Evolutionary conservation across 2,329 filamentous ascomycete genomes (phyloP).

Genomic region (Colletotrichum somersetense): DNA sequence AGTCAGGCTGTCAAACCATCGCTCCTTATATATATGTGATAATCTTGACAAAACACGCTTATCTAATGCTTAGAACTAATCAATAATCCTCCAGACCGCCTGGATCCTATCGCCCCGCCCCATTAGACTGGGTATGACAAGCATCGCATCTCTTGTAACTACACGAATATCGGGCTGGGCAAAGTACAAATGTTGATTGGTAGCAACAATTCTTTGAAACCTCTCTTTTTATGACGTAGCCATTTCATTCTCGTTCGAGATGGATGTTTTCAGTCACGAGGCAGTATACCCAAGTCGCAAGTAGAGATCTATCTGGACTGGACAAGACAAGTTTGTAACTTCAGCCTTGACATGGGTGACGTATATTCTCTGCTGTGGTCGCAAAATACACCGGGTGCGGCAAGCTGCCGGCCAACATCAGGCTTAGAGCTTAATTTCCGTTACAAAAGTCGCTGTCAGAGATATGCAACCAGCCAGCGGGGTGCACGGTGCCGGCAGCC

Average conservation of each 20-base stretch:
- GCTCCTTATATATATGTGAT: no score
- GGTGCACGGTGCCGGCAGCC: accelerated
- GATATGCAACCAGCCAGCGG: neutral
- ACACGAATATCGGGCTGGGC: accelerated
- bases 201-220: neutral
- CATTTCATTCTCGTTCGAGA: neutral
- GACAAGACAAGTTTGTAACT: neutral
- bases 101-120: no score
- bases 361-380: neutral
- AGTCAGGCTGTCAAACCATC: no score
- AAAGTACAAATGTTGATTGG: neutral
- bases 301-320: neutral
- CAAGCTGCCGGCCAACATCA: neutral
- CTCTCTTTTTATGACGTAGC: accelerated
- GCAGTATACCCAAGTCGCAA: neutral
- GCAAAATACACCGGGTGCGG: neutral
- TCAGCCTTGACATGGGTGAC: neutral
- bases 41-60: neutral
- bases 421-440: neutral
- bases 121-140: neutral
- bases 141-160: neutral
- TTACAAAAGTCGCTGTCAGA: neutral
- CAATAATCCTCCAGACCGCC: no score
- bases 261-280: neutral
- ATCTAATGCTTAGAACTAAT: neutral